These are phyloP conservation scores for Phaeophleospora eucalypticola DNA, from an alignment of 2,329 filamentous ascomycete species.

Conservation along the genomic window DNA sequence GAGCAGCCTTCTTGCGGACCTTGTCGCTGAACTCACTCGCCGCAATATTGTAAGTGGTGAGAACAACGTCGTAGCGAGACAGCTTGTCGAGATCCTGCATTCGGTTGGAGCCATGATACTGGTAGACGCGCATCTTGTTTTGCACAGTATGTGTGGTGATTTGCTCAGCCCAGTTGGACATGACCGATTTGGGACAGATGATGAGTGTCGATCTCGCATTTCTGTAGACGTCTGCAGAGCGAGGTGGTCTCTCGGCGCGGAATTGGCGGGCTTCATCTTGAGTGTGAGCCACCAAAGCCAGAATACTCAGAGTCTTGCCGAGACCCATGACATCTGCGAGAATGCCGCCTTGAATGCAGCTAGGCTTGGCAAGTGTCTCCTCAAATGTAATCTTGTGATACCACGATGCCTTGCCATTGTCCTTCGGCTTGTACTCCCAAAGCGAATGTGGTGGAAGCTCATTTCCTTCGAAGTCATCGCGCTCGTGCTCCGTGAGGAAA, in stretches of 20 bases:
- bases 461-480: slow-evolving; percentile 55
- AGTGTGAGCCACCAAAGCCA: slow-evolving; percentile 70
- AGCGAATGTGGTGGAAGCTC: slow-evolving; percentile 58
- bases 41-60: slow-evolving; percentile 89
- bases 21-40: slow-evolving; percentile 58
- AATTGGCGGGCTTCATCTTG: slow-evolving; percentile 61
- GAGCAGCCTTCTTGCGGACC: slow-evolving; percentile 51
- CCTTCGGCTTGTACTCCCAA: slow-evolving; percentile 63
- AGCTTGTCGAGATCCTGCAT: slow-evolving; percentile 66
- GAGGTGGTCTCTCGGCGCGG: slow-evolving; percentile 47
- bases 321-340: slow-evolving; percentile 51
- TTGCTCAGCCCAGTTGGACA: slow-evolving; percentile 93
- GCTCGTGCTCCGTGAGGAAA: slow-evolving; percentile 79
- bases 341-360: slow-evolving; percentile 41
- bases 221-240: slow-evolving; percentile 45
- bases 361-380: slow-evolving; percentile 37
- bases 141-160: slow-evolving; percentile 74
- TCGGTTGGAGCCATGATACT: slow-evolving; percentile 81
- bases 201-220: slow-evolving; percentile 80
- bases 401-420: slow-evolving; percentile 60
- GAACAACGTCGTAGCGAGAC: slow-evolving; percentile 72
- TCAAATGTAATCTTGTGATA: slow-evolving; percentile 83
- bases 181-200: slow-evolving; percentile 82
- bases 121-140: slow-evolving; percentile 64
- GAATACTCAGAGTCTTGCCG: slow-evolving; percentile 65